Evolutionary conservation across 2,329 filamentous ascomycete species (phyloP).

Genomic region (Neonectria hederae): DNA sequence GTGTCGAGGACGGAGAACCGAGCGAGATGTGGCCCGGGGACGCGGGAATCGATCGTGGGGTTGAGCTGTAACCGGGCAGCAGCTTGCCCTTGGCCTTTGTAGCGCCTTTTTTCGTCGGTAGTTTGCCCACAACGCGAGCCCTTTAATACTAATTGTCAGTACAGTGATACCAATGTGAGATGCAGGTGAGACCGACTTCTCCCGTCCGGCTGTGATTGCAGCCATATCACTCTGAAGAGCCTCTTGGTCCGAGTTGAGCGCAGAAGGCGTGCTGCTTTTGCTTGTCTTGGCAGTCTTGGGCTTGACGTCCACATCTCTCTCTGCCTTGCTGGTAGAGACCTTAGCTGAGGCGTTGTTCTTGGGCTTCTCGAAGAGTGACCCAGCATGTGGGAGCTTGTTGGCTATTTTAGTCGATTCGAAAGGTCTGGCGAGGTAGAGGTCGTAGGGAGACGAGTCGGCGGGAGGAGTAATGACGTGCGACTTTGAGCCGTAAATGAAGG

Average conservation of each 20-base stretch:
- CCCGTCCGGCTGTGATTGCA: constrained; percentile 48
- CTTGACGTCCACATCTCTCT: constrained; percentile 45
- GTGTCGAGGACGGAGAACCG: constrained; percentile 62
- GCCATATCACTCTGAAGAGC: constrained; percentile 56
- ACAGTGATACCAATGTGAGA: constrained; percentile 21
- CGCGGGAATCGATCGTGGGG: constrained; percentile 55
- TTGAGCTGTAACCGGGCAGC: constrained; percentile 51
- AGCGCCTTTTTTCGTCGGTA: constrained; percentile 46
- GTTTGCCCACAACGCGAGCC: constrained; percentile 48
- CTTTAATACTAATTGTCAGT: constrained; percentile 44
- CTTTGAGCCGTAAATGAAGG: constrained; percentile 62
- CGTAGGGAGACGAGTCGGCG: constrained; percentile 59
- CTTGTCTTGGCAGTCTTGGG: constrained; percentile 44
- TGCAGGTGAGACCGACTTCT: constrained; percentile 46
- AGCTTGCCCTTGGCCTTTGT: constrained; percentile 55
- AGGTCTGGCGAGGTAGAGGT: constrained; percentile 66
- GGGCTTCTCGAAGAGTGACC: constrained; percentile 59
- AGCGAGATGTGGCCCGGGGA: constrained; percentile 66
- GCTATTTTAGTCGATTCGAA: constrained; percentile 57
- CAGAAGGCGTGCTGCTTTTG: constrained; percentile 52
- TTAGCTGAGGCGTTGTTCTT: constrained; percentile 35
- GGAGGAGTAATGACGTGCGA: constrained; percentile 58
- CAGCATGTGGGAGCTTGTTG: constrained; percentile 60
- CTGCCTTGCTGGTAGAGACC: constrained; percentile 42
- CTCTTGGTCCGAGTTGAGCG: constrained; percentile 60